Percentiles rank a stretch among this genome's conserved stretches.
phyloP scores from a whole-genome alignment of 805 yeast species.

The Candida maris region DNA sequence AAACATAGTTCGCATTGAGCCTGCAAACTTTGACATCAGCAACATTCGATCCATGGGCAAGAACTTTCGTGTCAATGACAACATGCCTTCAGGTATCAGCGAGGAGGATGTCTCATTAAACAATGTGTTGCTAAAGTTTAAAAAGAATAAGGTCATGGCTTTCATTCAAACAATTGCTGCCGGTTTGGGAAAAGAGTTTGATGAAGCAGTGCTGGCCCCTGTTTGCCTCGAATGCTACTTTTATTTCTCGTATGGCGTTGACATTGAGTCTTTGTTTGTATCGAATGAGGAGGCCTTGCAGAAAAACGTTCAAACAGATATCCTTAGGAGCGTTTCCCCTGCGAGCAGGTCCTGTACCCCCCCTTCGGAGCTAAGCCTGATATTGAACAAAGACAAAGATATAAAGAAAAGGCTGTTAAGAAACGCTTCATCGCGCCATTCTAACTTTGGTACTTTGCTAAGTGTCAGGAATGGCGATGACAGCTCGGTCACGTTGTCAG shows the following conservation, averaged over 20 bases:
- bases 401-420: constrained; percentile 34
- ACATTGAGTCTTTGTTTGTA: constrained; percentile 32
- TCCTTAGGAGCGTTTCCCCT: not conserved
- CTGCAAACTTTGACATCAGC: constrained; percentile 52
- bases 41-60: constrained; percentile 36
- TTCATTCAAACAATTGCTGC: constrained; percentile 70
- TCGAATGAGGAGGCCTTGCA: constrained; percentile 1
- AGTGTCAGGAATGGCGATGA: constrained; percentile 64
- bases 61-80: constrained; percentile 28
- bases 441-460: constrained; percentile 83
- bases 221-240: constrained; percentile 68
- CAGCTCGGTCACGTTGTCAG: constrained; percentile 61
- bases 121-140: constrained; percentile 53
- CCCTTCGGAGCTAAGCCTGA: constrained; percentile 38
- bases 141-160: constrained; percentile 68
- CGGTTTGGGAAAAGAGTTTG: constrained; percentile 61
- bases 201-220: constrained; percentile 54
- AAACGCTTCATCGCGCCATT: constrained; percentile 54
- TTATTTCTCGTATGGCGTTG: constrained; percentile 56
- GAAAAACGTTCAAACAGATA: not conserved
- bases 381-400: constrained; percentile 59
- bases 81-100: constrained; percentile 54
- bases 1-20: constrained; percentile 75
- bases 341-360: constrained; percentile 1
- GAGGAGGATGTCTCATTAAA: constrained; percentile 66